A percentile compares a stretch with the other conserved stretches of the same genome.
phyloP scores from a whole-genome alignment of 148 eudicot genomes.

The Cornus florida region DNA sequence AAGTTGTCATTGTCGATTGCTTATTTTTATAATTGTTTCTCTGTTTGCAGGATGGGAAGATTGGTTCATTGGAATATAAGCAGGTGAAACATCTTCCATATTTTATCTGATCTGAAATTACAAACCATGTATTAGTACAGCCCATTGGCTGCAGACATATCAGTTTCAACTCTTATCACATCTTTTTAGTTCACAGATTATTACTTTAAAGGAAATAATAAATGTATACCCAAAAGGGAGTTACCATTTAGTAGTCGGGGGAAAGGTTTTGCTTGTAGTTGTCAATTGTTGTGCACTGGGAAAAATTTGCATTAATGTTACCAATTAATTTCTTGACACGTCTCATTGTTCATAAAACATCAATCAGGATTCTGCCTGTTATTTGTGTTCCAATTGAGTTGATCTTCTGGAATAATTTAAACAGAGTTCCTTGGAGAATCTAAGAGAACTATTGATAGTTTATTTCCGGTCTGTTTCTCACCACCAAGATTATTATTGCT shows the following conservation, averaged over 20 bases:
- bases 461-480: background rate
- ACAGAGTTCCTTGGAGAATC: too few relatives aligned
- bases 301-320: background rate
- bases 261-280: background rate
- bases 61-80: constrained; percentile 55
- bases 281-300: background rate
- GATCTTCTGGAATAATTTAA: background rate
- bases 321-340: background rate
- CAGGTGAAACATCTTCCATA: constrained; percentile 51
- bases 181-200: background rate
- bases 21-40: background rate
- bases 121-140: background rate
- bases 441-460: background rate
- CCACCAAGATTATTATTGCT: too few relatives aligned
- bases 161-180: background rate
- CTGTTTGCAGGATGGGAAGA: constrained; percentile 61
- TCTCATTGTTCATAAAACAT: too few relatives aligned
- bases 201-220: background rate
- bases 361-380: too few relatives aligned
- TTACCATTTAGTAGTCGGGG: background rate
- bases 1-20: background rate
- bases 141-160: background rate
- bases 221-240: background rate
- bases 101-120: background rate
- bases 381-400: background rate